A percentile compares a stretch with the other conserved stretches of the same genome.
phyloP scores from a whole-genome alignment of 1,139 yeast genomes.

The Kazachstania sp. region DNA sequence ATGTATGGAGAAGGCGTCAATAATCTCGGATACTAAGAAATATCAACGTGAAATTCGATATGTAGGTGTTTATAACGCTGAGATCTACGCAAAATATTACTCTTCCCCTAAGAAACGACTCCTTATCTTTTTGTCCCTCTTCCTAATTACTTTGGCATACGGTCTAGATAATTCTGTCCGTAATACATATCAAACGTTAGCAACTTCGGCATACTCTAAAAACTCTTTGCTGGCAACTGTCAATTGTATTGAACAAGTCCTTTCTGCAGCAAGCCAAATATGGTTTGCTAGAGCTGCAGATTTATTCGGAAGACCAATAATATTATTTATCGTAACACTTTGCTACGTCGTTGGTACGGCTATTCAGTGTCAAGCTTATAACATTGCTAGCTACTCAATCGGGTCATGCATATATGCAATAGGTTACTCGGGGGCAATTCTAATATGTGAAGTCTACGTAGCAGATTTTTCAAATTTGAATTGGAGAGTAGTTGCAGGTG shows the following conservation, averaged over 20 bases:
- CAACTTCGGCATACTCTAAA: constrained; percentile 44
- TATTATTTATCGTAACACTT: constrained; percentile 44
- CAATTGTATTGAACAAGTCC: constrained; percentile 50
- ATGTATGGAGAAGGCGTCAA: neutral
- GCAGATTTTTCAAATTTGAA: constrained; percentile 58
- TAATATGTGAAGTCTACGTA: constrained; percentile 46
- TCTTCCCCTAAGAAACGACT: constrained; percentile 6
- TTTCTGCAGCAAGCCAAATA: constrained; percentile 63
- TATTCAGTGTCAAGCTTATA: constrained; percentile 52
- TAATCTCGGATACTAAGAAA: neutral
- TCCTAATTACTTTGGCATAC: constrained; percentile 53
- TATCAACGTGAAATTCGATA: neutral
- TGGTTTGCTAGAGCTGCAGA: constrained; percentile 59
- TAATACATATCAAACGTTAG: constrained; percentile 40
- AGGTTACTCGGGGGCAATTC: constrained; percentile 54
- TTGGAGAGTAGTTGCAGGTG: constrained; percentile 54
- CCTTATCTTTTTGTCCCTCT: constrained; percentile 37
- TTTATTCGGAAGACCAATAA: constrained; percentile 54
- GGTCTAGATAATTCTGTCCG: constrained; percentile 51
- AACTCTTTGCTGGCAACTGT: constrained; percentile 58
- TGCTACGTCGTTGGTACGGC: constrained; percentile 60
- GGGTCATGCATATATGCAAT: constrained; percentile 60
- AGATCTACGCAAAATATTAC: constrained; percentile 14
- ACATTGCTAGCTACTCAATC: constrained; percentile 53
- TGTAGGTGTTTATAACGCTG: constrained; percentile 12